Evolutionary conservation across 2,329 filamentous ascomycete species (phyloP), one percentile per base, ranked within the genome.

Genomic region (Diaporthe longicolla): DNA sequence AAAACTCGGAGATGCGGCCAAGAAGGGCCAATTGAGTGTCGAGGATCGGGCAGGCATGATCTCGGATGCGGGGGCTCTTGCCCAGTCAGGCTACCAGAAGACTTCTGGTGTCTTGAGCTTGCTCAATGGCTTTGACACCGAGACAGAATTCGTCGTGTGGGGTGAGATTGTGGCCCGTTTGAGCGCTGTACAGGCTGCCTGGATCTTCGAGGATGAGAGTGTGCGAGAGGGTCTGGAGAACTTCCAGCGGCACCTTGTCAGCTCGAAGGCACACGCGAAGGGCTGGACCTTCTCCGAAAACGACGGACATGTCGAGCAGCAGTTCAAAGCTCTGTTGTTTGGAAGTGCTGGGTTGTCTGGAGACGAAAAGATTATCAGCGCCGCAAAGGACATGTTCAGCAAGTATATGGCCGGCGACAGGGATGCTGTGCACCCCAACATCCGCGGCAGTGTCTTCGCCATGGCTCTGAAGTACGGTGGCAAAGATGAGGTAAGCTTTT

Each of bases 21-120:
- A 94, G 84, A 85, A 92, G 61, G 94, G 94, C 6, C 88, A 95
- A 13, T 86, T 98, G 72, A 93, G 91, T 15, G 95, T 97, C 9
- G 95, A 98, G 84, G 96, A 98, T 82, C 92, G 96, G 74, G 94
- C 96, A 63, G 96, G 96, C 80, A 97, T 98, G 93, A 94, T 97
- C 82, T 93, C 94, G 43, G 96, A 98, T 83, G 95, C 96, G 5
- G 95, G 95, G 78, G 95, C 96, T 40, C 88, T 98, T 78, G 94
- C 96, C 70, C 90, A 94, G 48, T 97, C 95, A 63, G 96, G 96
- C 43, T 97, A 97, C 83, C 94, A 97, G 83, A 97, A 94, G 87
- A 98, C 96, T 0, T 97, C 95, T 21, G 95, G 95, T 17, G 89
- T 98, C 70, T 85, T 98, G 57, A 95, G 93, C 71, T 88, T 98